Evolutionary conservation across 2,329 filamentous ascomycete genomes (phyloP), one percentile per base, ranked within the genome.

Genomic region (Zymoseptoria passerinii): DNA sequence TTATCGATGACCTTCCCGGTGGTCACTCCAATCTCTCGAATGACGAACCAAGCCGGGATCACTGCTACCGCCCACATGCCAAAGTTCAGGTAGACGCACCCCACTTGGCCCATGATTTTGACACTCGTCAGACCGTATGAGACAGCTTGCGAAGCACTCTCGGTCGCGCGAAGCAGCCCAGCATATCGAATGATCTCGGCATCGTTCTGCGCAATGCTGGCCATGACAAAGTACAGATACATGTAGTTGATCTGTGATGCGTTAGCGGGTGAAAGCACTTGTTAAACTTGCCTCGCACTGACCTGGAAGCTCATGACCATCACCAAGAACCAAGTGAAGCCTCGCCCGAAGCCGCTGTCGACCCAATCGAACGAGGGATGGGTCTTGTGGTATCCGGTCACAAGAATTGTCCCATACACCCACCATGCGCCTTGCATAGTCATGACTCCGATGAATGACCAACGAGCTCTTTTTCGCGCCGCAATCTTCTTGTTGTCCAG

Each of bases 71-170:
- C 86, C 85, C 86, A 90, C 0, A 90, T 74, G 0, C 75, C 81
- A 68, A 89, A 88, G 66, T 89, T 90, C 65, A 89, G 74, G 67
- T 90, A 90, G 0, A 88, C 78, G 16, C 78, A 83, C 2, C 86
- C 87, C 2, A 88, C 79, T 53, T 84, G 75, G 1, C 81, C 85
- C 69, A 90, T 85, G 5, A 88, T 69, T 0, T 76, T 73, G 8
- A 89, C 64, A 2, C 83, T 85, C 8, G 80, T 82, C 0, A 89
- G 71, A 0, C 87, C 87, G 60, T 90, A 90, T 75, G 84, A 87
- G 16, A 90, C 73, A 6, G 86, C 87, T 68, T 90, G 87, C 74
- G 84, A 86, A 0, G 85, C 87, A 1, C 85, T 88, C 71, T 90
- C 87, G 0, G 84, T 87, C 0, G 84, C 87, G 57, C 87, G 78